These are phyloP conservation scores for Casuarina cunninghamiana DNA, from an alignment of 306 rosid genomes.

Conservation along the genomic window DNA sequence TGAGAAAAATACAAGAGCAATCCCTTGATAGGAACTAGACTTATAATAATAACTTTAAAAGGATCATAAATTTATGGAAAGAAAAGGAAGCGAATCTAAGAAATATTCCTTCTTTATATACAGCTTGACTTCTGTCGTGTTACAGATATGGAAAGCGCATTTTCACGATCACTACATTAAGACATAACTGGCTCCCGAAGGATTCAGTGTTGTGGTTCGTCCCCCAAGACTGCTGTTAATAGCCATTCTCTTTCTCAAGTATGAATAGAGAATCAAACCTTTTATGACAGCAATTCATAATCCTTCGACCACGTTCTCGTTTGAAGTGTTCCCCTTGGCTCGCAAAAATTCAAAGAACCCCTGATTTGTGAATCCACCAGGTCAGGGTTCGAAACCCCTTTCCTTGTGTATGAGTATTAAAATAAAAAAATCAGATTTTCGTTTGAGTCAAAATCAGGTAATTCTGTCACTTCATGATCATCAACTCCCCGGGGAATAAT, in stretches of 20 bases:
- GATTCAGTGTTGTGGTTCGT: conserved; percentile 64
- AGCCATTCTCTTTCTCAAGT: conserved; percentile 70
- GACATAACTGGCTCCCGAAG: conserved; percentile 69
- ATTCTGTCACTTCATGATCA: conserved; percentile 63
- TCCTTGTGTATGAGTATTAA: too few species aligned
- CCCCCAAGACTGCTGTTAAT: conserved; percentile 79
- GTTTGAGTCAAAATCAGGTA: conserved; percentile 41
- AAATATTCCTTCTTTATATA: conserved; percentile 60
- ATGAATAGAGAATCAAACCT: conserved; percentile 21
- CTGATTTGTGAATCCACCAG: too few species aligned
- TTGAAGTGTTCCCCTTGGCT: too few species aligned
- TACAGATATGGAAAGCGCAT: conserved; percentile 13
- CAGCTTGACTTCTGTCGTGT: conserved; percentile 45
- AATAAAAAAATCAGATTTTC: conserved; percentile 18
- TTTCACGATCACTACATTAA: conserved; percentile 44
- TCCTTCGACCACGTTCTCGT: conserved; percentile 64
- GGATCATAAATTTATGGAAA: conserved; percentile 27
- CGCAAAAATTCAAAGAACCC: too few species aligned
- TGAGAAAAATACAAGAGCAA: too few species aligned
- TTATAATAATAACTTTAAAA: too few species aligned
- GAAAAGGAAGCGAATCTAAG: conserved; percentile 12
- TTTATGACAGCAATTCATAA: conserved; percentile 35
- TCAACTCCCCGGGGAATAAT: conserved; percentile 70
- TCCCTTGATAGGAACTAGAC: too few species aligned
- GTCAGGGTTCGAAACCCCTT: too few species aligned